Evolutionary conservation across 345 rosid genomes (phyloP).

Genomic region (Dipteronia dyeriana): DNA sequence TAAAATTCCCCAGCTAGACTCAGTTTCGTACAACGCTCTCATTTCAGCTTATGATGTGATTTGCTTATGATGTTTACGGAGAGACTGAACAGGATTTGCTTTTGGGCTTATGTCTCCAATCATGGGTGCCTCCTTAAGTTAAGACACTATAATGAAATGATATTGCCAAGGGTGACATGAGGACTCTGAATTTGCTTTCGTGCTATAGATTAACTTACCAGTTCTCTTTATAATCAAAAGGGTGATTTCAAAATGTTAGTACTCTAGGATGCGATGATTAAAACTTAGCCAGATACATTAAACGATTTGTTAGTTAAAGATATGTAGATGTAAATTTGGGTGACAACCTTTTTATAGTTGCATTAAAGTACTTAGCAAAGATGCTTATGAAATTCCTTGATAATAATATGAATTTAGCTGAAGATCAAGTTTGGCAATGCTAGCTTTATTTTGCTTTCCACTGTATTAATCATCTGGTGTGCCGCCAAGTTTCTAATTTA

Average conservation of each 20-base stretch:
- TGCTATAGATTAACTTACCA: neutral
- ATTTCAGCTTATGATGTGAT: constrained; percentile 71
- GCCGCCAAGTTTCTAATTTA: neutral
- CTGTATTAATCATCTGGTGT: neutral
- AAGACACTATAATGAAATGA: neutral
- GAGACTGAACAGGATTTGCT: no score
- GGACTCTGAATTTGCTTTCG: neutral
- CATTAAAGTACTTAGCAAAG: neutral
- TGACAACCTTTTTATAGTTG: neutral
- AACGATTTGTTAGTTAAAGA: neutral
- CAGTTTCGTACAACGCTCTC: constrained; percentile 78
- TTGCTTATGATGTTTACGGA: no score
- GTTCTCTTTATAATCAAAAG: neutral
- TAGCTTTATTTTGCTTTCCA: neutral
- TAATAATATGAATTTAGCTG: neutral
- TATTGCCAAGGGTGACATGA: neutral
- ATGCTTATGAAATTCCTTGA: neutral
- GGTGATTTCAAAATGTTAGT: neutral
- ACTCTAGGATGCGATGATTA: neutral
- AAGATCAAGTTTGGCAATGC: neutral
- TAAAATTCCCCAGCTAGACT: constrained; percentile 75
- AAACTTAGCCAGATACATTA: neutral
- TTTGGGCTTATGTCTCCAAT: neutral
- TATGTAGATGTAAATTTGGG: neutral
- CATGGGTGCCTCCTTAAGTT: neutral